A percentile compares a stretch with the other conserved stretches of the same genome.
Conservation (phyloP, 306 rosid genomes). For the Cucurbita maxima region DNA sequence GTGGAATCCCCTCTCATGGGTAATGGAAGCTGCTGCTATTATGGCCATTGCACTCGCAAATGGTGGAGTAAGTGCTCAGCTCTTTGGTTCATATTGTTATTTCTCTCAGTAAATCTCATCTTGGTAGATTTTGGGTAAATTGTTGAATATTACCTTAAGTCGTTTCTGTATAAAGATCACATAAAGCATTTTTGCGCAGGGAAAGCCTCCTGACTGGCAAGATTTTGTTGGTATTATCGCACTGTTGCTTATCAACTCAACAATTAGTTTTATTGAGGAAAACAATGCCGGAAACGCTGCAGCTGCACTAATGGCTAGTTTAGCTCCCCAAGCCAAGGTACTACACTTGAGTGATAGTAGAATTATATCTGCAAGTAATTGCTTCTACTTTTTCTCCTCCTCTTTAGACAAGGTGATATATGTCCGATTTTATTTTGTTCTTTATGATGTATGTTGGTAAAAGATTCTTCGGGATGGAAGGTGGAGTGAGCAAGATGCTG, state of each 20-base stretch:
- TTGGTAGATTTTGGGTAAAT: not conserved
- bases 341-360: not conserved
- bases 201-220: constrained; percentile 14
- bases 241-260: constrained; percentile 9
- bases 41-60: constrained; percentile 99
- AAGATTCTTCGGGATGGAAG: constrained; percentile 97
- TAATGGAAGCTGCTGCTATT: constrained; percentile 98
- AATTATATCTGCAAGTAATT: not conserved
- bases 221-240: constrained; percentile 12
- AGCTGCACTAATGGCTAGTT: constrained; percentile 11
- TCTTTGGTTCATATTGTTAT: constrained; percentile 2
- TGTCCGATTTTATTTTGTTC: not conserved
- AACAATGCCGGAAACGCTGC: constrained; percentile 14
- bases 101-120: not conserved
- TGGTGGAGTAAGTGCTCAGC: constrained; percentile 65
- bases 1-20: constrained; percentile 99
- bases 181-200: not conserved
- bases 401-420: not conserved
- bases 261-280: constrained; percentile 11
- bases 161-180: not conserved
- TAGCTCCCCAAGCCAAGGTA: constrained; percentile 15
- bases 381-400: not conserved
- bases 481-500: constrained; percentile 85
- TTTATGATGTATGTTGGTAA: constrained; percentile 7
- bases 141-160: not conserved